Evolutionary conservation across 345 rosid genomes (phyloP).

Genomic region (Eucalyptus regnans): DNA sequence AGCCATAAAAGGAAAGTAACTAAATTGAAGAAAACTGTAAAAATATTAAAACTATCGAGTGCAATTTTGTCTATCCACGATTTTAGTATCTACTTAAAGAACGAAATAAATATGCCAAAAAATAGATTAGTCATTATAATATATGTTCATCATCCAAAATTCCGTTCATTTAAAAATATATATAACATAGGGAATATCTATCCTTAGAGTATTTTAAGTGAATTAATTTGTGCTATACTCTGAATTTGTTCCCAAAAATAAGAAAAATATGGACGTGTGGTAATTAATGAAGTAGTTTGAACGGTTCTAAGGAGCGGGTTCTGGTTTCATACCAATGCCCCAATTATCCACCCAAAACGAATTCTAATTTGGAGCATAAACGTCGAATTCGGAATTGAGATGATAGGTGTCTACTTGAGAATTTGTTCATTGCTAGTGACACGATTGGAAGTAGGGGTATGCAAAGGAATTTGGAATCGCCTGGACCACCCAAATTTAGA

Average conservation of each 20-base stretch:
- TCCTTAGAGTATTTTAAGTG: not conserved
- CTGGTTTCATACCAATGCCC: not conserved
- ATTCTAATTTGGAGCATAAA: not conserved
- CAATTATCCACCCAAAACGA: not conserved
- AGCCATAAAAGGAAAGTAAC: not conserved
- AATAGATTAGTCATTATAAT: not conserved
- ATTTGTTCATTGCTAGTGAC: not conserved
- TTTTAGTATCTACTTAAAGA: not conserved
- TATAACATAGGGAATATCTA: not conserved
- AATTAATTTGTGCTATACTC: not conserved
- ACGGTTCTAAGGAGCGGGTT: not conserved
- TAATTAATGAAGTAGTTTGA: not conserved
- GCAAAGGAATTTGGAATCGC: no score
- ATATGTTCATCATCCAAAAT: not conserved
- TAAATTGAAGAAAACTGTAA: not conserved
- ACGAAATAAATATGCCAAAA: not conserved
- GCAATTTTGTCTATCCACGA: not conserved
- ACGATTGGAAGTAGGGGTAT: not conserved
- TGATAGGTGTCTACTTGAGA: not conserved
- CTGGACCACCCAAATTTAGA: not conserved
- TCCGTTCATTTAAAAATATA: not conserved
- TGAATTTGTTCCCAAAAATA: not conserved
- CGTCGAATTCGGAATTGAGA: not conserved
- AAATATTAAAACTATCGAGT: not conserved
- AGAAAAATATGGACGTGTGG: not conserved